These are phyloP conservation scores for Spinellus fusiger DNA, from an alignment of 192 early-diverging fungal species.

Conservation along the genomic window DNA sequence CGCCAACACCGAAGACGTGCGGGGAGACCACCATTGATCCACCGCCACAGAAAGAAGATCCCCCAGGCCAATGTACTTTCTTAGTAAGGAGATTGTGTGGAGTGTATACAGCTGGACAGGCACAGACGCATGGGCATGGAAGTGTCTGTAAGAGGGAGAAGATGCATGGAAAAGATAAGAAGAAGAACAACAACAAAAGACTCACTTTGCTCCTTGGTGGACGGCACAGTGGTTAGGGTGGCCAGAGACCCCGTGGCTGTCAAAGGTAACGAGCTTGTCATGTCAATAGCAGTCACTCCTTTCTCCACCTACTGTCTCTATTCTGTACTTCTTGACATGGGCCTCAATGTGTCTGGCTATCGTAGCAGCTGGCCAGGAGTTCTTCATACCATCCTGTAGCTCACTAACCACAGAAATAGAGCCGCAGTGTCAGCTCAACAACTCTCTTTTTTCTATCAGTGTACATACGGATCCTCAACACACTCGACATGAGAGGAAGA, in stretches of 20 bases:
- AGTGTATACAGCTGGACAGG: conserved; percentile 49
- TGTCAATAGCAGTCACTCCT: not conserved
- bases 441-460: not conserved
- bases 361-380: conserved; percentile 53
- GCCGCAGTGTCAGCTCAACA: not conserved
- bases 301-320: conserved; percentile 50
- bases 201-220: conserved; percentile 64
- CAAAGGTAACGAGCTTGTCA: conserved; percentile 80
- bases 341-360: conserved; percentile 58
- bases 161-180: too few species aligned
- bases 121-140: conserved; percentile 39
- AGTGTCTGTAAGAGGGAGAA: too few species aligned
- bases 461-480: conserved; percentile 53
- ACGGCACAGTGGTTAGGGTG: conserved; percentile 85
- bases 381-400: conserved; percentile 63
- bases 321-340: conserved; percentile 48
- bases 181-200: not conserved
- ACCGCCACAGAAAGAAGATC: conserved; percentile 44
- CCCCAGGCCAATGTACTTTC: conserved; percentile 51
- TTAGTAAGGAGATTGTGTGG: conserved; percentile 47
- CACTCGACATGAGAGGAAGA: conserved; percentile 36
- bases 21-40: too few species aligned
- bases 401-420: conserved; percentile 31
- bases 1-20: conserved; percentile 46
- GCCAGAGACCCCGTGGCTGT: conserved; percentile 80